Percentiles rank a stretch among this genome's conserved stretches.
phyloP scores from a whole-genome alignment of 2,329 filamentous ascomycete genomes.

The Chaetomium olivaceum region DNA sequence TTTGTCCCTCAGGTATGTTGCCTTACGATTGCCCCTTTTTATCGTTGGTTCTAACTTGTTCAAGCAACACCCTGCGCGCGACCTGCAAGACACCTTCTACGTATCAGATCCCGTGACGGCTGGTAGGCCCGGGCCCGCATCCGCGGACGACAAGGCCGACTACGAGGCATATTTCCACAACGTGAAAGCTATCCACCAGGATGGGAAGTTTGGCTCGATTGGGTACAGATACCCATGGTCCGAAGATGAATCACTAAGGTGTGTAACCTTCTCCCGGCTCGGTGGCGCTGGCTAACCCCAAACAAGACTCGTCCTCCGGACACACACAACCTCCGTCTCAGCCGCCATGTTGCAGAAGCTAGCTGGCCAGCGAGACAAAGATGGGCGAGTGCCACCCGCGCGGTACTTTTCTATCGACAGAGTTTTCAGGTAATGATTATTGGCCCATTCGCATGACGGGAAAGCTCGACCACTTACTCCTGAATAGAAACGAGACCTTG shows the following conservation, averaged over 20 bases:
- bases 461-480: not conserved
- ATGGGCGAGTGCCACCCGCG: conserved; percentile 65
- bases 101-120: conserved; percentile 83
- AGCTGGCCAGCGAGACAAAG: conserved; percentile 69
- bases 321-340: conserved; percentile 91
- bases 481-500: conserved; percentile 81
- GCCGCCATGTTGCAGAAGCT: conserved; percentile 90
- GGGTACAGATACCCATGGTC: conserved; percentile 96
- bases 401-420: conserved; percentile 98
- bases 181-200: conserved; percentile 81
- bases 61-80: conserved; percentile 87
- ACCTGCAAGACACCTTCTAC: conserved; percentile 96
- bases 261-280: not conserved
- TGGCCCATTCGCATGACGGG: not conserved
- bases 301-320: conserved; percentile 74
- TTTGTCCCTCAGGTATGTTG: conserved; percentile 73
- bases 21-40: not conserved
- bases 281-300: conserved; percentile 1
- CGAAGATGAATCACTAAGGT: conserved; percentile 76
- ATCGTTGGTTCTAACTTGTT: not conserved
- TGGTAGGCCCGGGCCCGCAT: conserved; percentile 63
- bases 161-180: conserved; percentile 89
- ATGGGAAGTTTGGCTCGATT: conserved; percentile 90
- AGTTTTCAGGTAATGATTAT: conserved; percentile 65
- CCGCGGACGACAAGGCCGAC: conserved; percentile 60